Base-by-base conservation (phyloP, 2,329 filamentous ascomycete species). In the Neofusicoccum kwambonambiense region DNA sequence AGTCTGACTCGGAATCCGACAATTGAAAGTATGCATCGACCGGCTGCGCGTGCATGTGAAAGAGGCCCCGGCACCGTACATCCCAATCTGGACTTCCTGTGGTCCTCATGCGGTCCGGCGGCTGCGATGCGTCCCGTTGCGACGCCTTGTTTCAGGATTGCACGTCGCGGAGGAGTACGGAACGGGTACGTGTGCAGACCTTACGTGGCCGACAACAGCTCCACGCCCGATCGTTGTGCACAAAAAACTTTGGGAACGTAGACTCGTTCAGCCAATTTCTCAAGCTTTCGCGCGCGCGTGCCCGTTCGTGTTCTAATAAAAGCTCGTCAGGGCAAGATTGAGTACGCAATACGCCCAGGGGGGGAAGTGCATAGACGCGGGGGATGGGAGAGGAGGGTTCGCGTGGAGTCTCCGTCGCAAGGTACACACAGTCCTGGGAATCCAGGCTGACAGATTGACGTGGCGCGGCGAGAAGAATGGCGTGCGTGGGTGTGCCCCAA, bases 401-500 rank as follows among this genome's bases (percentile, higher is more conserved):
- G 17, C 22, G 22, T 3, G 41, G 39, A 13, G 19, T 44, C 35
- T 31, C n/a, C 37, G 52, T 39, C 13, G 19, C 13, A 34, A 4
- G 3, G 35, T 22, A 27, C 51, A 27, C 51, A 11, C n/a, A 15
- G 51, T 2, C 27, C 13, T 35, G 5, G 31, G 13, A 39, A 1
- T 39, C 13, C 35, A 39, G 35, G 35, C 35, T 8, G 8, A 9
- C 22, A 31, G 12, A 34, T 13, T 51, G 12, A 7, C 6, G 15
- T 37, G 8, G 31, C 50, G 12, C 5, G 19, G 12, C 9, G 13
- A 4, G 13, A 34, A 19, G 27, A 35, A 37, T 47, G 31, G n/a
- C 41, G 42, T 60, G 37, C 37, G 37, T 39, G 54, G 19, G 17
- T 7, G 76, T 17, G 8, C 19, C 41, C n/a, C 7, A 19, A 47